A percentile compares a stretch with the other conserved stretches of the same genome.
These are phyloP conservation scores for Porphyrellus cyaneotinctus DNA, from an alignment of 768 basidiomycete genomes.

Conservation along the genomic window DNA sequence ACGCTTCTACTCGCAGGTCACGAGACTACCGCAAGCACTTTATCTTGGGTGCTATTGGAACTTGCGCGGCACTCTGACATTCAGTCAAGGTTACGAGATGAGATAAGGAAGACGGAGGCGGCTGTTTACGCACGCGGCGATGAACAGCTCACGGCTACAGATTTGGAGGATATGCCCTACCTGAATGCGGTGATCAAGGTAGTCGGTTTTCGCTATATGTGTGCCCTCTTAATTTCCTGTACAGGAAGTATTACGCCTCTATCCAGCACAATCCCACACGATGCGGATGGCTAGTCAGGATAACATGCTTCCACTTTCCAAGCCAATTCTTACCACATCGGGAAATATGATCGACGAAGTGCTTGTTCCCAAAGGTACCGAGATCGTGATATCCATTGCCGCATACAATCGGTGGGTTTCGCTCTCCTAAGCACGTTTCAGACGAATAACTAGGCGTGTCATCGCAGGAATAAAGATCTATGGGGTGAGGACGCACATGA, in stretches of 20 bases:
- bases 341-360: slow-evolving; percentile 42
- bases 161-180: slow-evolving; percentile 50
- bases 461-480: slow-evolving; percentile 14
- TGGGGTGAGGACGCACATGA: slow-evolving; percentile 26
- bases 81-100: slow-evolving; percentile 53
- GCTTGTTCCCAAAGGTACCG: slow-evolving; percentile 47
- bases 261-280: slow-evolving; percentile 46
- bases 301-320: slow-evolving; percentile 58
- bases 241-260: slow-evolving; percentile 44
- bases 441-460: not conserved
- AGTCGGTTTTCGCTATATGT: not conserved
- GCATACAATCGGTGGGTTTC: slow-evolving; percentile 50
- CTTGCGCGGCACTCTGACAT: slow-evolving; percentile 52
- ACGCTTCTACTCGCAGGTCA: slow-evolving; percentile 47
- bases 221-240: slow-evolving; percentile 12
- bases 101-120: slow-evolving; percentile 10
- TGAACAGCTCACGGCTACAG: slow-evolving; percentile 23
- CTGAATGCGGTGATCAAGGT: slow-evolving; percentile 36
- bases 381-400: slow-evolving; percentile 46
- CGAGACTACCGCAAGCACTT: slow-evolving; percentile 61
- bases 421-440: not conserved
- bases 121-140: not conserved
- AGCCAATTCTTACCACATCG: slow-evolving; percentile 42
- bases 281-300: slow-evolving; percentile 48
- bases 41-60: slow-evolving; percentile 45